Evolutionary conservation across 179 eudicot species (phyloP).

Genomic region (Vitellaria paradoxa): DNA sequence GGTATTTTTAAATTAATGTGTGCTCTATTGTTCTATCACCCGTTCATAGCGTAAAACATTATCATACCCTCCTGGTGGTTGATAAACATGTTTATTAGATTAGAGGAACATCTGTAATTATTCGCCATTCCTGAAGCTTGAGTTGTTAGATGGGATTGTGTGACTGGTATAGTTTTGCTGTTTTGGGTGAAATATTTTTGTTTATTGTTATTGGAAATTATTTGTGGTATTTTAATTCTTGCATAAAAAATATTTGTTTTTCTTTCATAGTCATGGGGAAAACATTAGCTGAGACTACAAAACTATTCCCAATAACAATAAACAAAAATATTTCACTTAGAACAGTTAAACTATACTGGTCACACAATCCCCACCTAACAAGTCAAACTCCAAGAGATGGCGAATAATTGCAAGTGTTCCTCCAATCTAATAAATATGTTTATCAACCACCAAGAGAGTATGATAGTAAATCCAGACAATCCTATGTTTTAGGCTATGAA

Average conservation of each 20-base stretch:
- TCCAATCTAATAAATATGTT: slow-evolving; percentile 58
- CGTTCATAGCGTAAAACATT: background rate
- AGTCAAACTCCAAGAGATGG: slow-evolving; percentile 75
- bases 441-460: background rate
- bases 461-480: background rate
- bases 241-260: slow-evolving; percentile 1
- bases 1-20: background rate
- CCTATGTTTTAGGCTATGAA: background rate
- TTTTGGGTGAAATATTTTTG: background rate
- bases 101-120: slow-evolving; percentile 96
- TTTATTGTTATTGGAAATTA: background rate
- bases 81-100: slow-evolving; percentile 40
- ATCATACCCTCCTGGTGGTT: background rate
- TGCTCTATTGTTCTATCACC: background rate
- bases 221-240: slow-evolving; percentile 4
- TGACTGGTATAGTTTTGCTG: slow-evolving; percentile 59
- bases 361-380: slow-evolving; percentile 87
- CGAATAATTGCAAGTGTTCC: slow-evolving; percentile 95
- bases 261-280: slow-evolving; percentile 73
- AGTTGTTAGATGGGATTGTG: slow-evolving; percentile 90
- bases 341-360: slow-evolving; percentile 52
- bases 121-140: slow-evolving; percentile 74
- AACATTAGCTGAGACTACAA: slow-evolving; percentile 92
- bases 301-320: slow-evolving; percentile 48
- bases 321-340: background rate